phyloP scores from a whole-genome alignment of 23 red algal genomes.

The Gracilaria domingensis region DNA sequence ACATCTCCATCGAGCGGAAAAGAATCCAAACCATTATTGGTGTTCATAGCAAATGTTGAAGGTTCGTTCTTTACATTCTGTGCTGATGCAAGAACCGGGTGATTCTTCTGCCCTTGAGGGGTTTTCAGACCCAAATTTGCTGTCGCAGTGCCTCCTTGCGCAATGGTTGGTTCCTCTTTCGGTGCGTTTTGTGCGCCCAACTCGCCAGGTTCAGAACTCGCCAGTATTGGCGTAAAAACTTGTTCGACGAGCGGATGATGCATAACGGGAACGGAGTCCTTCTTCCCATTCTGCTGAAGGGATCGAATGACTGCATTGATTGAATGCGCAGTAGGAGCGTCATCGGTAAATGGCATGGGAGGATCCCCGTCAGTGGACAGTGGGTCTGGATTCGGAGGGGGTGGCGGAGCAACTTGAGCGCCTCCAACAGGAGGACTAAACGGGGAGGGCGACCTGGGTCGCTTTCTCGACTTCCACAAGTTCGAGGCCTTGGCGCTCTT shows the following conservation, averaged over 20 bases:
- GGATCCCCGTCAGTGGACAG: not conserved
- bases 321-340: conserved; percentile 60
- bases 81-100: not conserved
- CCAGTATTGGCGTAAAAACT: conserved; percentile 8
- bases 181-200: not conserved
- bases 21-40: conserved; percentile 31
- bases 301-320: conserved; percentile 43
- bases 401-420: not conserved
- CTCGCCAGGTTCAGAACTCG: not conserved
- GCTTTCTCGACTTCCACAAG: conserved; percentile 32
- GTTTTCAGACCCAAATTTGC: not conserved
- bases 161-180: conserved; percentile 8
- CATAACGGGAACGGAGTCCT: conserved; percentile 32
- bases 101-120: not conserved
- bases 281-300: not conserved
- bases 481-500: not conserved
- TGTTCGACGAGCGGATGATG: conserved; percentile 39
- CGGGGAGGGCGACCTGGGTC: conserved; percentile 27
- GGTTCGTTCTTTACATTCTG: conserved; percentile 29
- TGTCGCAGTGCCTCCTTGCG: not conserved
- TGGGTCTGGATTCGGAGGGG: not conserved
- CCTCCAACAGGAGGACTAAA: not conserved
- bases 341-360: not conserved
- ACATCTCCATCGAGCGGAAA: conserved; percentile 46
- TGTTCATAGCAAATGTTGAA: conserved; percentile 3